These are phyloP conservation scores for Piloderma croceum DNA, from an alignment of 768 basidiomycete genomes.

Conservation along the genomic window DNA sequence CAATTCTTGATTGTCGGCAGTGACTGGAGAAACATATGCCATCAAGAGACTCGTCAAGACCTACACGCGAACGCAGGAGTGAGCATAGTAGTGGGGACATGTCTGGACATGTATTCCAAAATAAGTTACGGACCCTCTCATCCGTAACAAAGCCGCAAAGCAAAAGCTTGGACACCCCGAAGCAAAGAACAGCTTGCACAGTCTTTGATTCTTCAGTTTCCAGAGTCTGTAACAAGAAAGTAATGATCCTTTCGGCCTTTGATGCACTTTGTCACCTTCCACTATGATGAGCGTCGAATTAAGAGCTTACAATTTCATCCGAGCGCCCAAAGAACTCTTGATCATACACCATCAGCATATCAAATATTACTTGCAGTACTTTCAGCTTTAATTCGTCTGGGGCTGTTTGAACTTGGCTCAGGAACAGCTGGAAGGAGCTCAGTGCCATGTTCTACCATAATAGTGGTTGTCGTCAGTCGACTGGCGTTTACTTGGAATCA, in stretches of 20 bases:
- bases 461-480: background rate
- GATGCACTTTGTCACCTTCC: no score
- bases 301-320: conserved; percentile 19
- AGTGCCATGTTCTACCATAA: conserved; percentile 52
- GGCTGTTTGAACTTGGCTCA: conserved; percentile 61
- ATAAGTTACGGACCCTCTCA: conserved; percentile 58
- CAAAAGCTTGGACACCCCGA: conserved; percentile 84
- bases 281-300: background rate
- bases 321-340: conserved; percentile 46
- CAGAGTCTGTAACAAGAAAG: conserved; percentile 42
- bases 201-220: conserved; percentile 27
- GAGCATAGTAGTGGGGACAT: background rate
- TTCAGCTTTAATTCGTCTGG: conserved; percentile 62
- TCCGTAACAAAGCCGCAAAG: conserved; percentile 71
- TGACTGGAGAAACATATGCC: conserved; percentile 76
- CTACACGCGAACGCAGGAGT: conserved; percentile 27
- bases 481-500: background rate
- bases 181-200: conserved; percentile 65
- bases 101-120: no score
- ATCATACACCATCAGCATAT: conserved; percentile 82
- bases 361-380: conserved; percentile 76
- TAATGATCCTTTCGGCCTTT: conserved; percentile 38
- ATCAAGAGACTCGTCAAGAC: conserved; percentile 35
- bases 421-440: conserved; percentile 71
- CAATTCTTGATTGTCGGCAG: conserved; percentile 72